phyloP scores from a whole-genome alignment of 1,284 basidiomycete genomes.

The Cryptococcus sp. region DNA sequence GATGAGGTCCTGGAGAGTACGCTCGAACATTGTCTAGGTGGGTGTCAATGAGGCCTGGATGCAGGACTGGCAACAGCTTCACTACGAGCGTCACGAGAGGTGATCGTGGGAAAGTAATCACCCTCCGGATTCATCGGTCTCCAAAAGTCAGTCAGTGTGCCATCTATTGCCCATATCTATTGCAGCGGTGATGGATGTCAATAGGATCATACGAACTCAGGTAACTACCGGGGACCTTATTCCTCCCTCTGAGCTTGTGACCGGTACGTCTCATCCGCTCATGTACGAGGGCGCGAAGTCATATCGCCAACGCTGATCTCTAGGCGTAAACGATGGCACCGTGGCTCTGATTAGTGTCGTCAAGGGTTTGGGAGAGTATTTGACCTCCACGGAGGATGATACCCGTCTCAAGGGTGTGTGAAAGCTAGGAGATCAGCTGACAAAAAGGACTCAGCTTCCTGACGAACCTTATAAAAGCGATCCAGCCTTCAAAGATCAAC shows the following conservation, averaged over 20 bases:
- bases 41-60: neutral
- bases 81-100: too few relatives aligned
- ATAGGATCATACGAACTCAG: slow-evolving; percentile 39
- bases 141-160: too few relatives aligned
- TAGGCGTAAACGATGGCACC: slow-evolving; percentile 63
- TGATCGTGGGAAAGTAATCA: neutral
- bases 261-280: slow-evolving; percentile 19
- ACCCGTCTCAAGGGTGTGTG: slow-evolving; percentile 69
- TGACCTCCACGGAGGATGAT: slow-evolving; percentile 78
- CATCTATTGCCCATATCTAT: too few relatives aligned
- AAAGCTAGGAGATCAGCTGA: neutral
- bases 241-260: slow-evolving; percentile 35
- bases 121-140: too few relatives aligned
- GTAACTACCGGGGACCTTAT: slow-evolving; percentile 39
- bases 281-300: neutral
- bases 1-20: slow-evolving; percentile 86
- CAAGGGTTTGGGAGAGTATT: slow-evolving; percentile 75
- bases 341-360: slow-evolving; percentile 76
- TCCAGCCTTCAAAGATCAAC: slow-evolving; percentile 64
- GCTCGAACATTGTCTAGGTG: slow-evolving; percentile 72
- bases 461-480: slow-evolving; percentile 60
- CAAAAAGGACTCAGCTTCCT: slow-evolving; percentile 36
- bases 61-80: too few relatives aligned
- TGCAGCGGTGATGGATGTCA: slow-evolving; percentile 34
- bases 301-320: neutral